Base-by-base conservation (phyloP, 2,329 filamentous ascomycete species). In the Pseudogymnoascus sp. region DNA sequence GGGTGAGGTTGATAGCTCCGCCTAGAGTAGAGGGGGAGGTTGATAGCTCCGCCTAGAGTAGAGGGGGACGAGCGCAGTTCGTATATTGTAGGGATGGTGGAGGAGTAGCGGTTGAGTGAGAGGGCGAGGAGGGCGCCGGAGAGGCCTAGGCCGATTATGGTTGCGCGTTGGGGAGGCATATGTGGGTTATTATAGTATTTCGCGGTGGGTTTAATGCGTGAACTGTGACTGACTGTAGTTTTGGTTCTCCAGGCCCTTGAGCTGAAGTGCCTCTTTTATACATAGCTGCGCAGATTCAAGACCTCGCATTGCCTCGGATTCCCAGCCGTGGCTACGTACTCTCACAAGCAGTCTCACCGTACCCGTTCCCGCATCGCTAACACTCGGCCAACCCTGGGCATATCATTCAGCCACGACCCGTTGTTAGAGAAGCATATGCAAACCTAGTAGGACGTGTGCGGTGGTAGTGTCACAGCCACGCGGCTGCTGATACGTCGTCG, bases 131-230 rank as follows among this genome's bases (percentile, higher is more conserved):
- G 73, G 29, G 83, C 75, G 39, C 81, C 81, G 16, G 80, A 77
- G 26, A 82, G 79, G 23, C 81, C 81, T 6, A 78, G 80, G 40
- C 81, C 81, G 54, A 83, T 73, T 63, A 83, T 77, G 67, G 47
- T 31, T 54, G 47, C 26, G 47, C n/a, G 47, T 54, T 54, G 47
- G 7, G 45, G 21, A 29, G 26, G 47, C 47, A 54, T 54, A n/a
- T 3, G 10, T 47, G 11, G 42, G 18, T 16, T 47, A 11, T 12
- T 47, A 8, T 5, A 14, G 21, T 47, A n/a, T 26, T 26, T 26
- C 21, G 42, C 5, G n/a, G 23, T 10, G 26, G 11, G 23, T 16
- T 31, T 5, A 54, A 54, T 31, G 11, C 47, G 47, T 31, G 26
- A 31, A 11, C 47, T 54, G n/a, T 11, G 23, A 31, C 6, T 51